phyloP scores from a whole-genome alignment of 108 stramenopile species.

The Cyclotella cryptica region DNA sequence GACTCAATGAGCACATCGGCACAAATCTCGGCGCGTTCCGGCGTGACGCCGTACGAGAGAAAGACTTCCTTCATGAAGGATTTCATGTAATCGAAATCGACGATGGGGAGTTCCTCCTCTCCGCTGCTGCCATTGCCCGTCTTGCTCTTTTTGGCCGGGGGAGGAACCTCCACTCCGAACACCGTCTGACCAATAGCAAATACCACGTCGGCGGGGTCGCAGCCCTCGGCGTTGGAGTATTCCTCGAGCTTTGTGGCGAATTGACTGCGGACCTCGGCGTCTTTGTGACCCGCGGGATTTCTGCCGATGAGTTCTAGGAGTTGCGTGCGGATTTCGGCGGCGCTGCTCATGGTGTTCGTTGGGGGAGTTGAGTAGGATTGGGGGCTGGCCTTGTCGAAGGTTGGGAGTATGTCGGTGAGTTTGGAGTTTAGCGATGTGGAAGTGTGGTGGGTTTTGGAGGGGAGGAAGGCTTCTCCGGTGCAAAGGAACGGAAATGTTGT shows the following conservation, averaged over 20 bases:
- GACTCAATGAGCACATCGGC: slow-evolving; percentile 72
- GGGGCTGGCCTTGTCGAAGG: not conserved
- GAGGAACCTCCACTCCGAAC: slow-evolving; percentile 45
- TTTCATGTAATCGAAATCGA: slow-evolving; percentile 70
- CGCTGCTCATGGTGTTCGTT: not conserved
- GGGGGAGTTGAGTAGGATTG: too few relatives aligned
- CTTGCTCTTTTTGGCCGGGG: slow-evolving; percentile 52
- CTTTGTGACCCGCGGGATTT: slow-evolving; percentile 50
- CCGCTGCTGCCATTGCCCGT: slow-evolving; percentile 16
- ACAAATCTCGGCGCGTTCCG: slow-evolving; percentile 57
- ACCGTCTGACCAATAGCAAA: slow-evolving; percentile 53
- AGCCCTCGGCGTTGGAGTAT: slow-evolving; percentile 41
- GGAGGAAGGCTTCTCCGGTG: slow-evolving; percentile 4
- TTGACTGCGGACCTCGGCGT: slow-evolving; percentile 12
- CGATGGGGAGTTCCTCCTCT: slow-evolving; percentile 51
- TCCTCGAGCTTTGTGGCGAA: slow-evolving; percentile 51
- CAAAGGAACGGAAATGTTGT: not conserved
- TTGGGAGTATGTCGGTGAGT: not conserved
- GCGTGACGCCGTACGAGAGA: slow-evolving; percentile 60
- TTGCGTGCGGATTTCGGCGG: slow-evolving; percentile 27
- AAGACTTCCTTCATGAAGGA: slow-evolving; percentile 68
- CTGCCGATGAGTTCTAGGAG: slow-evolving; percentile 43
- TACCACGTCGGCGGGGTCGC: slow-evolving; percentile 47
- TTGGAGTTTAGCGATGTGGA: not conserved
- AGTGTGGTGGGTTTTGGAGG: not conserved